A percentile compares a stretch with the other conserved stretches of the same genome.
phyloP scores from a whole-genome alignment of 148 eudicot genomes.

The Mesembryanthemum crystallinum region DNA sequence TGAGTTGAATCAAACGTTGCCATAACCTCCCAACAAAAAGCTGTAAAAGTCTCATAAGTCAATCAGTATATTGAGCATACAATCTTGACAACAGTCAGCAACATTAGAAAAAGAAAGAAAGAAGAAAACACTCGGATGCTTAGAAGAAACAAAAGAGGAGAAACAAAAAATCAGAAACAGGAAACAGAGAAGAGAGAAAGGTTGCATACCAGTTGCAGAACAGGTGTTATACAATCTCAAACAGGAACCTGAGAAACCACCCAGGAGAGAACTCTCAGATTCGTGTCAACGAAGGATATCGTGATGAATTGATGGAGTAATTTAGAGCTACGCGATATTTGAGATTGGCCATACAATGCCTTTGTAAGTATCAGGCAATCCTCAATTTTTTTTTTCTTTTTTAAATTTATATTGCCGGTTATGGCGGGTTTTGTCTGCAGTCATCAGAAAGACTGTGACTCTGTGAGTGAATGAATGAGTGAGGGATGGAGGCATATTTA shows the following conservation, averaged over 20 bases:
- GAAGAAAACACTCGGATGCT: background rate
- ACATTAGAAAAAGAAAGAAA: too few species aligned
- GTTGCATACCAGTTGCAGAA: background rate
- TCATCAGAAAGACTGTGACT: too few species aligned
- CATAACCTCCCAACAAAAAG: too few species aligned
- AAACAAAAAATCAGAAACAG: background rate
- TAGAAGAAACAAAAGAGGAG: background rate
- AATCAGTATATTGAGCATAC: too few species aligned
- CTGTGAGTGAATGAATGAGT: too few species aligned
- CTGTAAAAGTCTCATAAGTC: too few species aligned
- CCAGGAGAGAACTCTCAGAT: background rate
- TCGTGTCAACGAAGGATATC: background rate
- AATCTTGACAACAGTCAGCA: background rate
- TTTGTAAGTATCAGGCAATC: background rate
- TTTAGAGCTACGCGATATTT: background rate
- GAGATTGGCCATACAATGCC: background rate
- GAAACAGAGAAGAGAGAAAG: background rate
- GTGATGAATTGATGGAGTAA: background rate
- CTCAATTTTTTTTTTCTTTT: background rate
- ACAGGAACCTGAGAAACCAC: background rate
- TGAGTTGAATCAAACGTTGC: too few species aligned
- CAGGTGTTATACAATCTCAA: too few species aligned
- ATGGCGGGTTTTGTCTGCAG: too few species aligned
- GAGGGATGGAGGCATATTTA: too few species aligned
- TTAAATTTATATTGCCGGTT: too few species aligned